Conservation (phyloP, 2,329 filamentous ascomycete genomes). For the Fusarium heterosporum region DNA sequence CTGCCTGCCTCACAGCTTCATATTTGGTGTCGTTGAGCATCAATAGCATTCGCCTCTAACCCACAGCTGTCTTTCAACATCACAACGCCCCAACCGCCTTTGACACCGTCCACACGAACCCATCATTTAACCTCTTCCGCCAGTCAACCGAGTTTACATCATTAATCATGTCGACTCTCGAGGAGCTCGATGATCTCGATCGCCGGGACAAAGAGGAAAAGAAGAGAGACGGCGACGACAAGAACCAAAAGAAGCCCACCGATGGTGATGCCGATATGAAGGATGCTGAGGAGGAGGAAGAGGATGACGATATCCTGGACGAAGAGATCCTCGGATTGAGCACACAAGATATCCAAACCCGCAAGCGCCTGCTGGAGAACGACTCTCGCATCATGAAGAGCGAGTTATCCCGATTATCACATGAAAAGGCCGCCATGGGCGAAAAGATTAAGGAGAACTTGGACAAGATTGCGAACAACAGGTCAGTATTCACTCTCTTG, state of each 20-base stretch:
- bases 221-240: constrained; percentile 53
- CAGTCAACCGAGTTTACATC: constrained; percentile 8
- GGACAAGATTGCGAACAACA: constrained; percentile 99
- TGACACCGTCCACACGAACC: background rate
- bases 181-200: constrained; percentile 91
- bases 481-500: constrained; percentile 66
- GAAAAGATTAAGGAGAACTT: constrained; percentile 99
- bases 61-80: constrained; percentile 9
- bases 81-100: background rate
- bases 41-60: constrained; percentile 30
- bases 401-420: constrained; percentile 91
- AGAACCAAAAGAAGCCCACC: constrained; percentile 59
- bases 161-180: constrained; percentile 83
- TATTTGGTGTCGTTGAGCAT: constrained; percentile 31
- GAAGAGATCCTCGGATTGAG: constrained; percentile 92
- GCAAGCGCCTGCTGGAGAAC: constrained; percentile 93
- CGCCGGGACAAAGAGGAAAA: constrained; percentile 82
- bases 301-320: constrained; percentile 86
- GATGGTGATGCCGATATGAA: constrained; percentile 91
- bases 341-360: constrained; percentile 93
- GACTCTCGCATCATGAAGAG: constrained; percentile 99
- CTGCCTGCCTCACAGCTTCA: constrained; percentile 46
- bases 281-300: constrained; percentile 75
- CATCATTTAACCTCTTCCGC: background rate
- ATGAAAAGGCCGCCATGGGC: constrained; percentile 95